Evolutionary conservation across 2,329 filamentous ascomycete species (phyloP).

Genomic region (Epichloe glyceriae): DNA sequence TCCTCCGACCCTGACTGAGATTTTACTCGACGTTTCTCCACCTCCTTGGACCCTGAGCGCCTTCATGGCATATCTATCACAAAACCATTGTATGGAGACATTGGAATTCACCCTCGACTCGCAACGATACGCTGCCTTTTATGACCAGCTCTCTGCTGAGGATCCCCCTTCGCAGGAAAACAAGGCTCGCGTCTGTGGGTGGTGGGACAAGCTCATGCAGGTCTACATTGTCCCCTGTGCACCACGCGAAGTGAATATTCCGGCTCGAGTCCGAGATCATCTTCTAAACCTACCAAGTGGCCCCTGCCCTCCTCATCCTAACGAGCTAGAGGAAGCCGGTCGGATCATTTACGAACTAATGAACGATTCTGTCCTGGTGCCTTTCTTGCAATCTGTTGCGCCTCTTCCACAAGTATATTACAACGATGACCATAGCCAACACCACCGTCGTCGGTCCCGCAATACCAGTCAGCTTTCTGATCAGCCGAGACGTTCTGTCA

Average conservation of each 20-base stretch:
- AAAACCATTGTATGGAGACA: constrained; percentile 94
- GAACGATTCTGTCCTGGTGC: constrained; percentile 90
- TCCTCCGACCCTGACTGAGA: constrained; percentile 67
- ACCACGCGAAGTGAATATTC: constrained; percentile 81
- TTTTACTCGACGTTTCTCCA: constrained; percentile 72
- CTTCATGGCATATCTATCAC: constrained; percentile 92
- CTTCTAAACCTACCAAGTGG: constrained; percentile 47
- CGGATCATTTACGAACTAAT: constrained; percentile 88
- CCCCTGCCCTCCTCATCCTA: constrained; percentile 56
- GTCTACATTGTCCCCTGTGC: constrained; percentile 82
- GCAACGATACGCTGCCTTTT: constrained; percentile 60
- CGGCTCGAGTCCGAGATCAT: constrained; percentile 69
- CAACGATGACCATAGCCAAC: constrained; percentile 23
- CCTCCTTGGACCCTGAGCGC: constrained; percentile 83
- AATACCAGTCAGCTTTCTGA: not conserved
- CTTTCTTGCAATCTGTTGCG: constrained; percentile 65
- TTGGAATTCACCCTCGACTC: constrained; percentile 95
- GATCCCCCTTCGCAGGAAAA: constrained; percentile 26
- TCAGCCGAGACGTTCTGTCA: constrained; percentile 18
- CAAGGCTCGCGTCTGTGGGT: constrained; percentile 56
- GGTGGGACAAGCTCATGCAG: constrained; percentile 81
- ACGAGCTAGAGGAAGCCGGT: constrained; percentile 68
- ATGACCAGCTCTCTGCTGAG: constrained; percentile 30
- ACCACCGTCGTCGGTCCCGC: constrained; percentile 16
- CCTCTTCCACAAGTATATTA: constrained; percentile 22